Percentiles rank a stretch among this genome's conserved stretches.
These are phyloP conservation scores for Sanghuangporus weigelae DNA, from an alignment of 1,284 basidiomycete genomes.

Conservation along the genomic window DNA sequence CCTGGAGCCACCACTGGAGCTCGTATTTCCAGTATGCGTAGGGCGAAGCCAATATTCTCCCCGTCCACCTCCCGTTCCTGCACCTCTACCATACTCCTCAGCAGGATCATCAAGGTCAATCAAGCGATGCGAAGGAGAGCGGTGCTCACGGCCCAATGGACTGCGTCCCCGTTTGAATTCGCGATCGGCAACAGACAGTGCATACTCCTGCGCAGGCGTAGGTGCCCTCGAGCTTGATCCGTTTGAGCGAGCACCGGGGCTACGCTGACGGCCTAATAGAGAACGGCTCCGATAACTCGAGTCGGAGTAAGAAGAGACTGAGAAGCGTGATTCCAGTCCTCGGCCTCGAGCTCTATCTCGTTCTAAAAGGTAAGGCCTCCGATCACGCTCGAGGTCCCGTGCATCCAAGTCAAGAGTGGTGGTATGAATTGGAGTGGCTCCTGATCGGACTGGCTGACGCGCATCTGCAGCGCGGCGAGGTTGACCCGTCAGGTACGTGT, in stretches of 20 bases:
- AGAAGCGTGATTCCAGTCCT: conserved; percentile 2
- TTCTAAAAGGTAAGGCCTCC: neutral
- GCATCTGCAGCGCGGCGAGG: conserved; percentile 56
- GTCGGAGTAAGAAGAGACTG: conserved; percentile 1
- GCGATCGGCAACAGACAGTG: conserved; percentile 33
- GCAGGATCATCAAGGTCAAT: conserved; percentile 12
- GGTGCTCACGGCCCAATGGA: neutral
- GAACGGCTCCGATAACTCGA: conserved; percentile 28
- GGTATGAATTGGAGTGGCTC: conserved; percentile 31
- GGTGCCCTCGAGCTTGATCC: conserved; percentile 20
- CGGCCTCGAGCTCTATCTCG: neutral
- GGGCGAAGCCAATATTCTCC: conserved; percentile 31
- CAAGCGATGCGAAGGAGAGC: neutral
- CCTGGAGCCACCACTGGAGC: conserved; percentile 22
- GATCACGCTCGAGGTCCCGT: conserved; percentile 8
- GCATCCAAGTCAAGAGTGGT: conserved; percentile 42
- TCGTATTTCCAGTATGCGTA: conserved; percentile 26
- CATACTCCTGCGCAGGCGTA: conserved; percentile 60
- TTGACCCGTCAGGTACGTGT: conserved; percentile 61
- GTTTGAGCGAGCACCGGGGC: conserved; percentile 19
- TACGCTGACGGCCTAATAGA: conserved; percentile 5
- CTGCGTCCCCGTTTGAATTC: conserved; percentile 3
- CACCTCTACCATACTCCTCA: conserved; percentile 18
- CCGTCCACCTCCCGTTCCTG: conserved; percentile 13
- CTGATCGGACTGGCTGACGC: conserved; percentile 55